Conservation (phyloP, 192 early-diverging fungal species). For the Phlyctochytrium planicorne region DNA sequence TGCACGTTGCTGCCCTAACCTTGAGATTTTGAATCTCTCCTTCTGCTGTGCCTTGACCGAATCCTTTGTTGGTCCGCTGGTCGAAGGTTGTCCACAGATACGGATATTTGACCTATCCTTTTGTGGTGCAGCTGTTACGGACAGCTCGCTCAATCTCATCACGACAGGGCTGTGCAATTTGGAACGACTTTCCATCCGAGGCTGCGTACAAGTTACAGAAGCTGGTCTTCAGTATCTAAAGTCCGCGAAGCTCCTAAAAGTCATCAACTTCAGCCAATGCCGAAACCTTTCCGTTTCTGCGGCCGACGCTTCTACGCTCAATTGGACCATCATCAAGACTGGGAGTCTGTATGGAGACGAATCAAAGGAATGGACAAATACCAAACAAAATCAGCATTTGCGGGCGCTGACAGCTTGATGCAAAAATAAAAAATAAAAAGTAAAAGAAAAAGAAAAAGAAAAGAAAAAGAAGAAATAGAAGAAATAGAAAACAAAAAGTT, state of each 20-base stretch:
- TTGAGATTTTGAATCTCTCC: constrained; percentile 58
- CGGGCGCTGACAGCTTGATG: neutral
- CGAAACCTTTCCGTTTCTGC: constrained; percentile 8
- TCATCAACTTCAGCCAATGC: constrained; percentile 42
- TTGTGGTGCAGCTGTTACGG: constrained; percentile 74
- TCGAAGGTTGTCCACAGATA: constrained; percentile 39
- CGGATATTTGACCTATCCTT: constrained; percentile 64
- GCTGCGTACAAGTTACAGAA: constrained; percentile 51
- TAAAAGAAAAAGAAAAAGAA: too few species aligned
- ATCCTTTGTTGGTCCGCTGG: constrained; percentile 40
- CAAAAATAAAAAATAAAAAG: neutral
- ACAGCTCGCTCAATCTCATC: constrained; percentile 48
- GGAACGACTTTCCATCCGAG: constrained; percentile 54
- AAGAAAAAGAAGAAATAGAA: too few species aligned
- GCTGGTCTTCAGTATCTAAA: constrained; percentile 28
- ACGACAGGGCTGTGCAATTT: constrained; percentile 36
- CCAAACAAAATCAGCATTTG: neutral
- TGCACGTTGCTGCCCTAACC: constrained; percentile 50
- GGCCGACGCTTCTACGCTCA: constrained; percentile 8
- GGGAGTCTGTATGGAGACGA: neutral
- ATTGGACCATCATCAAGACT: constrained; percentile 31
- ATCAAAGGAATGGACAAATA: neutral
- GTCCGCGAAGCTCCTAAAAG: constrained; percentile 9
- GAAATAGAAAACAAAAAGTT: too few species aligned
- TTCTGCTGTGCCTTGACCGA: constrained; percentile 81